Evolutionary conservation across 352 stramenopile genomes (phyloP).

Genomic region (Phytophthora fragariaefolia): DNA sequence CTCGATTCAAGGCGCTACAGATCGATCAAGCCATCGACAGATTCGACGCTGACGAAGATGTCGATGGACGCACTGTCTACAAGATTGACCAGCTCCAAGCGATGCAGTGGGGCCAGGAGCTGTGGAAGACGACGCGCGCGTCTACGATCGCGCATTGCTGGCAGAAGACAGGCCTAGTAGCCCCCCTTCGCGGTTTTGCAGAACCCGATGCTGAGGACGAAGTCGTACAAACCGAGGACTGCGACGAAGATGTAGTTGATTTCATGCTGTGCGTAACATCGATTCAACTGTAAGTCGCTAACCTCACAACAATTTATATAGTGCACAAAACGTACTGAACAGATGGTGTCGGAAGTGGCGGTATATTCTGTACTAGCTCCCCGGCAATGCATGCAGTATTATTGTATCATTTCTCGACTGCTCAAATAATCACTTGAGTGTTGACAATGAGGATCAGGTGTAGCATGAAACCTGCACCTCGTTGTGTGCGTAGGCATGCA

Average conservation of each 20-base stretch:
- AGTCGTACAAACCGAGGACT: background rate
- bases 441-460: too few species aligned
- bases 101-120: background rate
- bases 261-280: background rate
- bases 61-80: background rate
- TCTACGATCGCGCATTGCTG: background rate
- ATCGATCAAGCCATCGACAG: background rate
- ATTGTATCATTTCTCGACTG: too few species aligned
- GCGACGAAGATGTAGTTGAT: background rate
- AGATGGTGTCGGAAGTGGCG: too few species aligned
- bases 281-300: too few species aligned
- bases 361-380: too few species aligned
- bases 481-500: too few species aligned
- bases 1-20: background rate
- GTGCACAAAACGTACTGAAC: too few species aligned
- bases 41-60: constrained; percentile 1
- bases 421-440: too few species aligned
- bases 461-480: too few species aligned
- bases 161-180: background rate
- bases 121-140: background rate
- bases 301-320: too few species aligned
- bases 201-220: background rate
- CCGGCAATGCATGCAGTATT: too few species aligned
- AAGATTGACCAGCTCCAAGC: constrained; percentile 5
- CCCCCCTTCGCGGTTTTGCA: background rate